Percentiles rank a stretch among this genome's conserved stretches.
Evolutionary conservation across 306 rosid species (phyloP).

Genomic region (Glycine latifolia): DNA sequence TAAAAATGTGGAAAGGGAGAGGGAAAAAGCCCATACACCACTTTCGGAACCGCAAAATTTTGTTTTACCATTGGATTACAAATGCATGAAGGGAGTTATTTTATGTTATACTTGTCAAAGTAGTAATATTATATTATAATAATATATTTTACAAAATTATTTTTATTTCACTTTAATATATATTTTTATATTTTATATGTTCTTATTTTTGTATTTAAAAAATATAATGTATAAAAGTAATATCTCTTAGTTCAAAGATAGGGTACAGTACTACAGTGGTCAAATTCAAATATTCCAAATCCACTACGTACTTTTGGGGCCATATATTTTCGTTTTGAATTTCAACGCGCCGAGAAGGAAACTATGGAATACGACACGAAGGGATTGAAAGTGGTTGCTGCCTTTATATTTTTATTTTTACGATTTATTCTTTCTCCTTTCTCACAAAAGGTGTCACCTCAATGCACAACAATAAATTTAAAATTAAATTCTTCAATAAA

Average conservation of each 20-base stretch:
- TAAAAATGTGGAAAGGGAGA: too few species aligned
- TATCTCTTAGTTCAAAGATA: background rate
- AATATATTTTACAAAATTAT: too few species aligned
- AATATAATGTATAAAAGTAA: too few species aligned
- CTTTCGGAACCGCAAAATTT: background rate
- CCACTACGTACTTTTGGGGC: background rate
- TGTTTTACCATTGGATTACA: too few species aligned
- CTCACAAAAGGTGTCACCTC: slow-evolving; percentile 51
- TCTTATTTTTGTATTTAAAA: too few species aligned
- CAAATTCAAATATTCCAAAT: background rate
- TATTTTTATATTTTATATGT: too few species aligned
- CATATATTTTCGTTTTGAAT: background rate
- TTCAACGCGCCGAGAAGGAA: slow-evolving; percentile 17
- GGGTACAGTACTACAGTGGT: too few species aligned
- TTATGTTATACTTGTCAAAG: too few species aligned
- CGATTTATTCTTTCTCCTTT: background rate
- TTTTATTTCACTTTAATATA: too few species aligned
- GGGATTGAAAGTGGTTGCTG: background rate
- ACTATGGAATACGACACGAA: background rate
- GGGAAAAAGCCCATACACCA: background rate
- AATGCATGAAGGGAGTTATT: too few species aligned
- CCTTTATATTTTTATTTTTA: background rate
- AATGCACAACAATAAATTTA: slow-evolving; percentile 28
- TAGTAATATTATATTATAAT: too few species aligned
- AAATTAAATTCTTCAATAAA: background rate